A percentile compares a stretch with the other conserved stretches of the same genome.
Conservation (phyloP, 345 rosid genomes). For the Alliaria petiolata region DNA sequence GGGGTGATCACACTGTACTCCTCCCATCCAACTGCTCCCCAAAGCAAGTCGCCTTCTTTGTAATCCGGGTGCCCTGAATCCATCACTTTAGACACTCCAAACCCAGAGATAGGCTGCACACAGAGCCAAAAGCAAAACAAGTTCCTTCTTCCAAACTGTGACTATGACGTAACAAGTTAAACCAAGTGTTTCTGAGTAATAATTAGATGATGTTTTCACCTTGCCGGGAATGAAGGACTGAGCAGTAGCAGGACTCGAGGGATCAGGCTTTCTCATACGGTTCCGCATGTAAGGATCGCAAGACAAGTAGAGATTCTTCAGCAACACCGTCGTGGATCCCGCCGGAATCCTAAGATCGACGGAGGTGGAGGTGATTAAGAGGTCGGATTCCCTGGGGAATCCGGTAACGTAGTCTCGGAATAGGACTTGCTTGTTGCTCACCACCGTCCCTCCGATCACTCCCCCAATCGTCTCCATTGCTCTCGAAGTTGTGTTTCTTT, state of each 20-base stretch:
- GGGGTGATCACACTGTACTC: constrained; percentile 47
- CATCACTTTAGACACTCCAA: constrained; percentile 51
- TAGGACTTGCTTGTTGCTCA: constrained; percentile 51
- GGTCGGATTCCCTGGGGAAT: constrained; percentile 45
- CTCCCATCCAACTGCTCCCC: constrained; percentile 67
- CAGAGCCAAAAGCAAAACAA: background rate
- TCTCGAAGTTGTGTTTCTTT: background rate
- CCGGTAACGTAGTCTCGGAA: constrained; percentile 41
- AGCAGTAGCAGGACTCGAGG: constrained; percentile 3
- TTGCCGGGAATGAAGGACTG: constrained; percentile 31
- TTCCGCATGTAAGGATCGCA: constrained; percentile 59
- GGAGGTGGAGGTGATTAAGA: constrained; percentile 31
- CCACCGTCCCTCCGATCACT: constrained; percentile 13
- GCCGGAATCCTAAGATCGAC: constrained; percentile 27
- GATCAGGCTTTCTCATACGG: constrained; percentile 35
- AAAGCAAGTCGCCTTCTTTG: constrained; percentile 47
- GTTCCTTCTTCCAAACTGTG: too few relatives aligned
- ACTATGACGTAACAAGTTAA: background rate
- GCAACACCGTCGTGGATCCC: constrained; percentile 33
- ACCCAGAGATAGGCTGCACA: constrained; percentile 46
- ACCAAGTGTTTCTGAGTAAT: background rate
- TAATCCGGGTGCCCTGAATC: constrained; percentile 42
- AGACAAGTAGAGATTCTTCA: constrained; percentile 61
- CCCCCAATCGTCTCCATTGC: background rate
- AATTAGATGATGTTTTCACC: background rate